Evolutionary conservation across 768 basidiomycete genomes (phyloP).

Genomic region (Epithele typhae): DNA sequence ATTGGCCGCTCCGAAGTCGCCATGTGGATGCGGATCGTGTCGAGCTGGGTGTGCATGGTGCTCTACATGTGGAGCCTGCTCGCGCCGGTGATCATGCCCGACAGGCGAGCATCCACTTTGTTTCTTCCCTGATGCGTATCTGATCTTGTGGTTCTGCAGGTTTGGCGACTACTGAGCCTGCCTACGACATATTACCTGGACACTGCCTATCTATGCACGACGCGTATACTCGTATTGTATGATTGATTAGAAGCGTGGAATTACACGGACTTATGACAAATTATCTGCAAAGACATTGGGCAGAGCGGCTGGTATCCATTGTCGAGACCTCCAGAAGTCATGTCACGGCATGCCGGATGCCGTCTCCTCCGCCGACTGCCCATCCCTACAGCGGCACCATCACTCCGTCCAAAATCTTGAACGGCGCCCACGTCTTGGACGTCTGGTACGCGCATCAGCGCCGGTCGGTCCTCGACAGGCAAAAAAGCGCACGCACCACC

Average conservation of each 20-base stretch:
- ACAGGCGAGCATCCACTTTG: conserved; percentile 67
- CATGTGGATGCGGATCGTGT: conserved; percentile 99
- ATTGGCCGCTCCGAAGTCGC: conserved; percentile 95
- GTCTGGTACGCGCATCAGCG: conserved; percentile 21
- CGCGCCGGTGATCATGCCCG: conserved; percentile 88
- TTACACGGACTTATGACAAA: conserved; percentile 12
- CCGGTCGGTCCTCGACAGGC: too few species aligned
- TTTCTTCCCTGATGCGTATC: not conserved
- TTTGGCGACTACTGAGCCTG: conserved; percentile 20
- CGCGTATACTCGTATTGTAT: too few species aligned
- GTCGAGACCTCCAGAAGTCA: too few species aligned
- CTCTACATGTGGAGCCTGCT: conserved; percentile 85
- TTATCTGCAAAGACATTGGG: too few species aligned
- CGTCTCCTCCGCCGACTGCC: too few species aligned
- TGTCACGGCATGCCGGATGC: too few species aligned
- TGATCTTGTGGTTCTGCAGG: conserved; percentile 3
- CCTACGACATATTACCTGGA: not conserved
- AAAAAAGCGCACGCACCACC: too few species aligned
- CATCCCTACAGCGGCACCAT: too few species aligned
- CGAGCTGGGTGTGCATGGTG: conserved; percentile 89
- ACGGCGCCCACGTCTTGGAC: conserved; percentile 36
- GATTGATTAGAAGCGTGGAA: conserved; percentile 1
- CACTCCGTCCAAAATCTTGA: conserved; percentile 24
- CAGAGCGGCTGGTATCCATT: too few species aligned
- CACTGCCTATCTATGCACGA: not conserved